Base-by-base conservation (phyloP, 2,329 filamentous ascomycete species). In the Cryphonectria naterciae region DNA sequence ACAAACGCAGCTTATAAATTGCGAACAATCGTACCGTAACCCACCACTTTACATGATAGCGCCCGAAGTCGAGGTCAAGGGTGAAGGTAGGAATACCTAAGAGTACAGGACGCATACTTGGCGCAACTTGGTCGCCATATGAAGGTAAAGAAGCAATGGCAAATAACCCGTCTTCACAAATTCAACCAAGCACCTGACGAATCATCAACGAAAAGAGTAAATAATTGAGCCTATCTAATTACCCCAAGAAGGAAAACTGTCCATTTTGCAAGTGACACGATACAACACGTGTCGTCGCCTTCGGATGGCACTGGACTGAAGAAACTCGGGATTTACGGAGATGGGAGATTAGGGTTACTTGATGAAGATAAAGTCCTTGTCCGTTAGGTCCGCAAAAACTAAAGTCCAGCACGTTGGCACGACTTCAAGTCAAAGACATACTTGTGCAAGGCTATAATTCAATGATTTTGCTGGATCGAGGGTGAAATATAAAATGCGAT, bases 311-410 rank as follows among this genome's bases (percentile, higher is more conserved):
- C 32, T 39, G 58, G 58, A 61, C 17, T 39, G 39, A 61, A 25
- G 35, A 39, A 61, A 35, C 58, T 35, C 58, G 58, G 58, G 19
- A 39, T 61, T 61, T 61, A 32, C 32, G 58, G 58, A 61, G 11
- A 61, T 39, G 58, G 56, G 56, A 39, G 58, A 61, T 39, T 39
- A 58, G 3, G 35, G 1, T 32, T 58, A 32, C 54, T 58, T 15
- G 15, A 17, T 8, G 15, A 32, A 15, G 17, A 32, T 61, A 61
- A 61, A 39, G 35, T 39, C 35, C 41, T 15, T 2, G 35, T n/a
- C 58, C 58, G 32, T 35, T 61, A 39, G 28, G 6, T 61, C 54
- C 54, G 54, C 13, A 3, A 1, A 19, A 17, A 32, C 25, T 58
- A 58, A 58, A 35, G 54, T 58, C 54, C 58, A 61, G 32, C 10